phyloP scores from a whole-genome alignment of 1,284 basidiomycete species.

The Fistulinella cinereoalba region DNA sequence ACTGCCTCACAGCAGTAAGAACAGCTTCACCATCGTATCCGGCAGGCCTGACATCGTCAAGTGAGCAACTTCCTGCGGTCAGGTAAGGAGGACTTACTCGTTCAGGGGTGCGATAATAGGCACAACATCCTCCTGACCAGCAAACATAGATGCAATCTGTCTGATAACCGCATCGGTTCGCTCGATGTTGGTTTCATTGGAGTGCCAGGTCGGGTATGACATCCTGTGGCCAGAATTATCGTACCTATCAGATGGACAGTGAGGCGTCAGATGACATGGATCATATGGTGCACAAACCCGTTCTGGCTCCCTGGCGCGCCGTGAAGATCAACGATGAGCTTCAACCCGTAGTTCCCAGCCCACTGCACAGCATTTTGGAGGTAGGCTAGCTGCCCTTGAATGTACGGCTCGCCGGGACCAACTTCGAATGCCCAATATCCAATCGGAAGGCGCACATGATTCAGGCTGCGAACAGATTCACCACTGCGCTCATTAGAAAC shows the following conservation, averaged over 20 bases:
- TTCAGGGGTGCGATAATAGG: slow-evolving; percentile 75
- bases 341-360: slow-evolving; percentile 74
- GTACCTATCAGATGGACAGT: slow-evolving; percentile 45
- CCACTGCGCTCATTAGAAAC: slow-evolving; percentile 1
- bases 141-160: slow-evolving; percentile 60
- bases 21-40: slow-evolving; percentile 61
- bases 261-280: slow-evolving; percentile 1
- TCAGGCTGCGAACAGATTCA: slow-evolving; percentile 47
- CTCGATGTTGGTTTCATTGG: slow-evolving; percentile 59
- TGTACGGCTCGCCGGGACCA: slow-evolving; percentile 76
- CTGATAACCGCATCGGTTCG: slow-evolving; percentile 72
- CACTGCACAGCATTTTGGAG: slow-evolving; percentile 73
- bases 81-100: slow-evolving; percentile 49
- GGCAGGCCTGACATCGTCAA: slow-evolving; percentile 59
- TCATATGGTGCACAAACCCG: slow-evolving; percentile 44
- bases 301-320: slow-evolving; percentile 85
- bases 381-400: slow-evolving; percentile 77
- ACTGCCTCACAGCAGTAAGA: slow-evolving; percentile 61
- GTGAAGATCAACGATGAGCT: slow-evolving; percentile 82
- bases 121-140: slow-evolving; percentile 54
- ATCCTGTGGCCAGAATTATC: slow-evolving; percentile 84
- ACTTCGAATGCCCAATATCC: slow-evolving; percentile 93
- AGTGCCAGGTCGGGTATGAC: slow-evolving; percentile 69
- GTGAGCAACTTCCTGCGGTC: background rate
- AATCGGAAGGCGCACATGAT: slow-evolving; percentile 86